Percentiles rank a stretch among this genome's conserved stretches.
Conservation (phyloP, 139 green algal genomes). For the Spirogloea muscicola region DNA sequence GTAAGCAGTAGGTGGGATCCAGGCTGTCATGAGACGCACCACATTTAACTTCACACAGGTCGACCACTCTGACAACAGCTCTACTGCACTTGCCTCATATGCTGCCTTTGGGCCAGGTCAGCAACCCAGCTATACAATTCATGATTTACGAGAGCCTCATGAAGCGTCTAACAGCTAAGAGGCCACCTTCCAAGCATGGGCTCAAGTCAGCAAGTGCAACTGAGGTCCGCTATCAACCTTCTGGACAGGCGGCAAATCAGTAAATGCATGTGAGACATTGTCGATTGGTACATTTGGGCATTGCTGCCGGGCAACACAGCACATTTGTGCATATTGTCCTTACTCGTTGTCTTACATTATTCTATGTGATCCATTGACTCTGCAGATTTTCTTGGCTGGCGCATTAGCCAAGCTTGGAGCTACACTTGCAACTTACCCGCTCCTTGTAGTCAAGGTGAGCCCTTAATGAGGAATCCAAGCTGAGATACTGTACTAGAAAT, state of each 20-base stretch:
- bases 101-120: conserved; percentile 9
- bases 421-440: conserved; percentile 88
- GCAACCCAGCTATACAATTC: conserved; percentile 47
- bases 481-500: too few relatives aligned
- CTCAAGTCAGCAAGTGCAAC: conserved; percentile 14
- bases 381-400: conserved; percentile 78
- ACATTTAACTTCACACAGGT: background rate
- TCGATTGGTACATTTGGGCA: too few relatives aligned
- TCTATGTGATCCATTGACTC: too few relatives aligned
- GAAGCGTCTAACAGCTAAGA: conserved; percentile 11
- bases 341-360: too few relatives aligned
- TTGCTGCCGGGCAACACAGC: too few relatives aligned
- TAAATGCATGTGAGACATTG: too few relatives aligned
- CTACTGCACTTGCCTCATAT: background rate
- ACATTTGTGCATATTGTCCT: too few relatives aligned
- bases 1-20: conserved; percentile 44
- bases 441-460: conserved; percentile 85
- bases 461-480: too few relatives aligned
- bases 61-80: background rate
- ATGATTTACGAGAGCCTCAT: conserved; percentile 43
- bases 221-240: conserved; percentile 17
- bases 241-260: too few relatives aligned
- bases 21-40: background rate
- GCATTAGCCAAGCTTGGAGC: conserved; percentile 86
- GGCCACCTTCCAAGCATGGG: background rate